These are phyloP conservation scores for Solanum piurae DNA, from an alignment of 257 asterid genomes.

Conservation along the genomic window DNA sequence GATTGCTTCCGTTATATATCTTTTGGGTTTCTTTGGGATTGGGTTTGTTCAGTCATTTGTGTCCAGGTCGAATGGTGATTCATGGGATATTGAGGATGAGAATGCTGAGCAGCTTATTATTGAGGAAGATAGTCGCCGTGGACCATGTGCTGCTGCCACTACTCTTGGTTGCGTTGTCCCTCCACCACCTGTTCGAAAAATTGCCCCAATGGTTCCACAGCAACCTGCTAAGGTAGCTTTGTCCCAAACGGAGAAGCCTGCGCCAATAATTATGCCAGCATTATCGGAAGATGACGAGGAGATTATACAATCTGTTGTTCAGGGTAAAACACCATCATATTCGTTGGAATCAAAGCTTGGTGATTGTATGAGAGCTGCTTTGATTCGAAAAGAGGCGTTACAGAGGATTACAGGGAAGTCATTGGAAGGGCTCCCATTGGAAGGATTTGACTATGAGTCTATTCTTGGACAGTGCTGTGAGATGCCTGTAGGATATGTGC, in stretches of 20 bases:
- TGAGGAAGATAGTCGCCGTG: conserved; percentile 18
- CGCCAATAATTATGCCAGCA: conserved; percentile 3
- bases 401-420: conserved; percentile 47
- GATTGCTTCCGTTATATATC: conserved; percentile 28
- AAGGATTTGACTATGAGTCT: conserved; percentile 44
- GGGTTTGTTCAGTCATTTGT: conserved; percentile 43
- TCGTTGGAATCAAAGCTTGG: conserved; percentile 43
- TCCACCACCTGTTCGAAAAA: conserved; percentile 1
- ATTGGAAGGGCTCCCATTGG: conserved; percentile 40
- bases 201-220: not conserved
- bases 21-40: conserved; percentile 37
- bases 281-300: conserved; percentile 31
- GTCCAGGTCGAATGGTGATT: conserved; percentile 14
- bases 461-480: conserved; percentile 60
- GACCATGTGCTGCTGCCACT: conserved; percentile 3
- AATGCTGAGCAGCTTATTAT: conserved; percentile 3
- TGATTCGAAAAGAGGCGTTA: conserved; percentile 35
- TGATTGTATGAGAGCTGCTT: conserved; percentile 37
- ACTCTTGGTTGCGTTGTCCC: conserved; percentile 23
- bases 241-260: conserved; percentile 1
- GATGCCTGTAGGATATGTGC: conserved; percentile 63
- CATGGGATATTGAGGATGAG: conserved; percentile 34
- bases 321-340: conserved; percentile 36
- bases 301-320: conserved; percentile 20
- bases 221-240: conserved; percentile 8